phyloP scores from a whole-genome alignment of 345 rosid species.

The Euclidium syriacum region DNA sequence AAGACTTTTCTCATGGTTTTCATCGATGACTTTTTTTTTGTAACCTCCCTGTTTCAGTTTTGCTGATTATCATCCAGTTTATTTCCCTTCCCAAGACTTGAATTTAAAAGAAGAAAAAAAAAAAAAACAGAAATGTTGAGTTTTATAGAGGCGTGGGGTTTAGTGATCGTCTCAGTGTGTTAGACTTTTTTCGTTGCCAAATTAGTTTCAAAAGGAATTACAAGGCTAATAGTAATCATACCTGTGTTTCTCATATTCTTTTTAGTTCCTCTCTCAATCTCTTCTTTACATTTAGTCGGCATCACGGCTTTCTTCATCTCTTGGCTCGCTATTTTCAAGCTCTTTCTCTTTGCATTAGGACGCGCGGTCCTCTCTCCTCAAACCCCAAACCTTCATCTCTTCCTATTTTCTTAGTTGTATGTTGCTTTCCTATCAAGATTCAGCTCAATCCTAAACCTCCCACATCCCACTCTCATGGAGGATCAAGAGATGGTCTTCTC shows the following conservation, averaged over 20 bases:
- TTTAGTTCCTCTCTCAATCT: slow-evolving; percentile 35
- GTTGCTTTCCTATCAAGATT: slow-evolving; percentile 59
- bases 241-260: slow-evolving; percentile 37
- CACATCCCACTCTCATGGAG: not conserved
- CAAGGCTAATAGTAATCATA: slow-evolving; percentile 30
- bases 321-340: slow-evolving; percentile 63
- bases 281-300: slow-evolving; percentile 31
- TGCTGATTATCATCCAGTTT: not conserved
- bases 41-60: not conserved
- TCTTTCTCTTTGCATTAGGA: slow-evolving; percentile 46
- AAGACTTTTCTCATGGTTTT: slow-evolving; percentile 2
- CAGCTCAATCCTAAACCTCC: slow-evolving; percentile 20
- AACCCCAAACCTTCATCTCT: slow-evolving; percentile 29
- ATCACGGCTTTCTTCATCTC: slow-evolving; percentile 38
- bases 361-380: slow-evolving; percentile 39
- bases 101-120: not conserved
- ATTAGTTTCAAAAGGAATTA: slow-evolving; percentile 32
- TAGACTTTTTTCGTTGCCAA: slow-evolving; percentile 30
- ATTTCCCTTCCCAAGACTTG: not conserved
- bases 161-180: slow-evolving; percentile 25
- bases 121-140: slow-evolving; percentile 27
- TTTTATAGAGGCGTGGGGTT: slow-evolving; percentile 37
- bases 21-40: not conserved
- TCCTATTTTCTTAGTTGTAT: slow-evolving; percentile 37
- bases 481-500: slow-evolving; percentile 19